Evolutionary conservation across 2,329 filamentous ascomycete species (phyloP), one percentile per base, ranked within the genome.

Genomic region (Colletotrichum spinosum): DNA sequence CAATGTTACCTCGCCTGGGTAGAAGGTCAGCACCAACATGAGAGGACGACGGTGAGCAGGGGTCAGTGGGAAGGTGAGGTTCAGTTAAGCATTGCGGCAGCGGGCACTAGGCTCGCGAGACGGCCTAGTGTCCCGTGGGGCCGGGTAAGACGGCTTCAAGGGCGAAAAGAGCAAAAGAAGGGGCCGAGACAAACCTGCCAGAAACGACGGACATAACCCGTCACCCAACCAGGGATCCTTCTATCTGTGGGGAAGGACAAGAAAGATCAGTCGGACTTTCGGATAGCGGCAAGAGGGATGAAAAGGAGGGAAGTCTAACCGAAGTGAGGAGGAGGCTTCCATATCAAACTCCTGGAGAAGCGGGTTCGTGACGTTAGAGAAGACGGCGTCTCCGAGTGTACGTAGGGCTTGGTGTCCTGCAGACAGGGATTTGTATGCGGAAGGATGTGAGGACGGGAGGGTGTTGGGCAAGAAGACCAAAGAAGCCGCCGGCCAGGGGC

Each of bases 251-350:
- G 53, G 64, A 50, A 39, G 61, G 42, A 37, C 44, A 13, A 52
- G 54, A 51, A 9, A 55, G 58, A 55, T 71, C 57, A 71, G 68
- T 65, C 58, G 25, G 52, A 17, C 39, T 51, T 46, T 65, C 52
- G 62, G 57, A 39, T 48, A 46, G 35, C 38, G 56, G 60, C 55
- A 53, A 62, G 54, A 48, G 55, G 35, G 42, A 39, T 44, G 33
- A 17, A 59, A 41, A 53, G 52, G 60, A 48, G 48, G 42, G 34
- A 15, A 59, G 55, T 42, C 50, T 69, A 90, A 97, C 95, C 95
- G 76, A 92, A 97, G 76, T 97, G 92, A 70, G 96, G 96, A 67
- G 96, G 96, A 61, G 96, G 95, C 78, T 98, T 99, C 94, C 94
- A 99, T 72, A 99, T 97, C 76, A 99, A 81, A 77, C 94, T 97